A percentile compares a stretch with the other conserved stretches of the same genome.
Evolutionary conservation across 2,329 filamentous ascomycete species (phyloP).

Genomic region (Penicillium psychrosexuale): DNA sequence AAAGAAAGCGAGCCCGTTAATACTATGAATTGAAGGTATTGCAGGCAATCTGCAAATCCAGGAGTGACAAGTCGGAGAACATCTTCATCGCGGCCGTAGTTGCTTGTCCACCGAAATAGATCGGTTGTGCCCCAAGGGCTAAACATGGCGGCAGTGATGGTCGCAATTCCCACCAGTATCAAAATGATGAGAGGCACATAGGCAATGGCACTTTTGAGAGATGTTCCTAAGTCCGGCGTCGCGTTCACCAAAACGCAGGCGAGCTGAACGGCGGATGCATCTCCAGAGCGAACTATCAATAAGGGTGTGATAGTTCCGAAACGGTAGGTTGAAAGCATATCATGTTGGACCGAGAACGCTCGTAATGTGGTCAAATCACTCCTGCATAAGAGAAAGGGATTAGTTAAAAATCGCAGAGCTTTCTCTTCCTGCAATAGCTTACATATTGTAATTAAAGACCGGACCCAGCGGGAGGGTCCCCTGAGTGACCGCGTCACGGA

Average conservation of each 20-base stretch:
- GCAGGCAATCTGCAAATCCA: constrained; percentile 92
- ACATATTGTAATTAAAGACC: constrained; percentile 60
- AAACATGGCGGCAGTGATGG: constrained; percentile 77
- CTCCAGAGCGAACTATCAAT: constrained; percentile 72
- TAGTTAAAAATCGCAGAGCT: constrained; percentile 1
- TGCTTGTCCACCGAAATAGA: constrained; percentile 94
- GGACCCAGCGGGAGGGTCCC: constrained; percentile 72
- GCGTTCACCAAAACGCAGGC: constrained; percentile 79
- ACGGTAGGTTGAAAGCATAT: constrained; percentile 77
- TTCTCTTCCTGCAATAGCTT: constrained; percentile 21
- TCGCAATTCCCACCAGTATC: constrained; percentile 75
- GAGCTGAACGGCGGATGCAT: constrained; percentile 60
- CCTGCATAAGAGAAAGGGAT: constrained; percentile 16
- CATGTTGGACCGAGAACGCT: constrained; percentile 68
- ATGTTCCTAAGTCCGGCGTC: constrained; percentile 73
- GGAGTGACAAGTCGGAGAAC: constrained; percentile 88
- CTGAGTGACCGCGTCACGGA: constrained; percentile 63
- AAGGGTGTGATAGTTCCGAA: constrained; percentile 78
- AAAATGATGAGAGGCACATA: constrained; percentile 78
- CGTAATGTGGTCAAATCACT: constrained; percentile 57
- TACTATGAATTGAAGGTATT: constrained; percentile 92
- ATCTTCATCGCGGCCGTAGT: constrained; percentile 92
- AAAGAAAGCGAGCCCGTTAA: constrained; percentile 84
- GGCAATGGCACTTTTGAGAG: constrained; percentile 65
- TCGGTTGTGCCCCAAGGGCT: constrained; percentile 93